phyloP scores from a whole-genome alignment of 225 moss, liverwort and hornwort species.

The Anthoceros angustus region DNA sequence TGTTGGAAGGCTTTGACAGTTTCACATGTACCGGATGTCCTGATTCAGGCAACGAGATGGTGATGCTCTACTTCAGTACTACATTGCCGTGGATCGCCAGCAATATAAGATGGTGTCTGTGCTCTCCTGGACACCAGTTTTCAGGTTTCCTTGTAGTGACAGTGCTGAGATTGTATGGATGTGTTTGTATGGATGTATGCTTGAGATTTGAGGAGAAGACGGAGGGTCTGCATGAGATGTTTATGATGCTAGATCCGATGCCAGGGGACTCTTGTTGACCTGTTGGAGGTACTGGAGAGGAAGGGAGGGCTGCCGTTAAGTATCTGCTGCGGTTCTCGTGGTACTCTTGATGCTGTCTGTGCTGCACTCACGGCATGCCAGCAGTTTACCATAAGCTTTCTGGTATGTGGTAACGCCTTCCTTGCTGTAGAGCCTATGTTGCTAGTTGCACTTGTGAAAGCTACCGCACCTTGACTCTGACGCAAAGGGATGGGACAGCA shows the following conservation, averaged over 20 bases:
- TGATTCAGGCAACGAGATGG: slow-evolving; percentile 40
- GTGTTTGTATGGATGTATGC: not conserved
- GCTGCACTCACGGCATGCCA: slow-evolving; percentile 38
- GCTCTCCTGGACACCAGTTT: slow-evolving; percentile 28
- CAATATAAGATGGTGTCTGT: slow-evolving; percentile 81
- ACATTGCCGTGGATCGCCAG: slow-evolving; percentile 78
- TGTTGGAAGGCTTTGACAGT: not conserved
- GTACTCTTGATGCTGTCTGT: slow-evolving; percentile 68
- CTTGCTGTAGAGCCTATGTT: not conserved
- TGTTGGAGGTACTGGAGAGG: slow-evolving; percentile 55
- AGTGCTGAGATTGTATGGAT: slow-evolving; percentile 12
- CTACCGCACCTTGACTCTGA: not conserved
- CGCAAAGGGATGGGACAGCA: slow-evolving; percentile 30
- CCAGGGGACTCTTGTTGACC: slow-evolving; percentile 63
- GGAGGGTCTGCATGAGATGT: not conserved
- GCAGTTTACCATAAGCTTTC: slow-evolving; percentile 47
- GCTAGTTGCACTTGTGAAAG: not conserved
- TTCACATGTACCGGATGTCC: not conserved
- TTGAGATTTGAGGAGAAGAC: not conserved
- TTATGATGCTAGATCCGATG: not conserved
- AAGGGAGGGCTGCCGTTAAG: slow-evolving; percentile 67
- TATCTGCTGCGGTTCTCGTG: slow-evolving; percentile 74
- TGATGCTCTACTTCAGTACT: slow-evolving; percentile 70
- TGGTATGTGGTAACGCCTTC: slow-evolving; percentile 19
- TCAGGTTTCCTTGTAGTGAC: slow-evolving; percentile 8